phyloP scores from a whole-genome alignment of 2,329 filamentous ascomycete species.

The Sodiomyces alkalinus region DNA sequence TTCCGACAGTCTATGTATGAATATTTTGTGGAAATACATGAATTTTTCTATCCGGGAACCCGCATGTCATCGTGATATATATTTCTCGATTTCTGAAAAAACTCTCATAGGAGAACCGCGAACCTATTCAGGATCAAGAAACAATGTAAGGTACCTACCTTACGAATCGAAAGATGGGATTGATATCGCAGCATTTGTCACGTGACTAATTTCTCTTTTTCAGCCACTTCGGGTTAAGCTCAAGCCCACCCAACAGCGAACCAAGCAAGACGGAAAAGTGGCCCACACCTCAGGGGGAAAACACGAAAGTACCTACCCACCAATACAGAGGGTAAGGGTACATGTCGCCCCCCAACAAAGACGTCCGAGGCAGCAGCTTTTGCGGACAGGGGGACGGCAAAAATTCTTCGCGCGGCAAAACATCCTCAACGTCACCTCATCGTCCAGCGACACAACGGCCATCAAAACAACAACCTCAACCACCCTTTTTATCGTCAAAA shows the following conservation, averaged over 20 bases:
- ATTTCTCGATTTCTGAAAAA: too few species aligned
- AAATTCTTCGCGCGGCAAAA: slow-evolving; percentile 41
- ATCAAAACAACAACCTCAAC: slow-evolving; percentile 40
- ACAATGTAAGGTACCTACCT: too few species aligned
- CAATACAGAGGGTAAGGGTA: slow-evolving; percentile 4
- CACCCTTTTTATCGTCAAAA: slow-evolving; percentile 36
- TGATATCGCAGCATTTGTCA: not conserved
- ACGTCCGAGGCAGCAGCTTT: slow-evolving; percentile 6
- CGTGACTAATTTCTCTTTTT: slow-evolving; percentile 7
- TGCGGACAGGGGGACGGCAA: slow-evolving; percentile 20
- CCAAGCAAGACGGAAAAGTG: slow-evolving; percentile 5
- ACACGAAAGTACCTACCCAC: slow-evolving; percentile 5
- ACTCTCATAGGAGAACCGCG: too few species aligned
- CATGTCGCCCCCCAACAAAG: slow-evolving; percentile 4
- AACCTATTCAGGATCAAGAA: too few species aligned
- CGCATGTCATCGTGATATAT: too few species aligned
- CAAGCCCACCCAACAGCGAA: slow-evolving; percentile 4
- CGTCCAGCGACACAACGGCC: slow-evolving; percentile 27
- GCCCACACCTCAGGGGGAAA: slow-evolving; percentile 6
- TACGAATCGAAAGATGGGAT: too few species aligned
- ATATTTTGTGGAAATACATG: too few species aligned
- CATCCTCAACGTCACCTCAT: slow-evolving; percentile 42
- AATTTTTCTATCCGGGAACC: too few species aligned
- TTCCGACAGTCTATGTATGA: too few species aligned
- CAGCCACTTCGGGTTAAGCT: slow-evolving; percentile 3